Evolutionary conservation across 169 alveolate species (phyloP).

Genomic region (Perkinsus marinus): DNA sequence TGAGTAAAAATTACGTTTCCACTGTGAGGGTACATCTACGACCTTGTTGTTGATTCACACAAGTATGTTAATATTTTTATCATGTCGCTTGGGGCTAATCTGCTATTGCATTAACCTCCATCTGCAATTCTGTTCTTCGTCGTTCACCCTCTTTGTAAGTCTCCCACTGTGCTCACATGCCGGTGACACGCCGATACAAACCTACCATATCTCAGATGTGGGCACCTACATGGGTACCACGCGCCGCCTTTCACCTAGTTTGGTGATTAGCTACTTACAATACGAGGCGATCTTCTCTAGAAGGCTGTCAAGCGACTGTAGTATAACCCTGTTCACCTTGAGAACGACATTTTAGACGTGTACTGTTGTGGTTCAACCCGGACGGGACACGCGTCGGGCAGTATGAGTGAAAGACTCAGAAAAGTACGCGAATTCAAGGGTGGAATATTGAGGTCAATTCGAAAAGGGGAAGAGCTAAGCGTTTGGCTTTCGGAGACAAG

Average conservation of each 20-base stretch:
- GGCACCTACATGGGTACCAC: not conserved
- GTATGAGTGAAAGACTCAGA: not conserved
- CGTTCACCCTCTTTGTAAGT: not conserved
- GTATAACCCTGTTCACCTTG: not conserved
- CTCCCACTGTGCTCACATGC: not conserved
- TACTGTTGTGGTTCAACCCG: not conserved
- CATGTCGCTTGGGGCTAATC: too few relatives aligned
- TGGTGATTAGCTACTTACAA: not conserved
- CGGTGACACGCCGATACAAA: not conserved
- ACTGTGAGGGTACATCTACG: too few relatives aligned
- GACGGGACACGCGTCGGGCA: not conserved
- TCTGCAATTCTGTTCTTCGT: not conserved
- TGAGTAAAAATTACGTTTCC: too few relatives aligned
- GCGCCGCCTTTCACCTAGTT: too few relatives aligned
- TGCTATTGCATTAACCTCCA: too few relatives aligned
- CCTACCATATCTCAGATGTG: not conserved
- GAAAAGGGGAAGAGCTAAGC: not conserved
- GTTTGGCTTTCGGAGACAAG: not conserved
- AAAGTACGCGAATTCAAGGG: not conserved
- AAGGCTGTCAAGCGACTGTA: not conserved
- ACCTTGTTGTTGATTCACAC: too few relatives aligned
- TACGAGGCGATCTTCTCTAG: not conserved
- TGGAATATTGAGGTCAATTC: not conserved
- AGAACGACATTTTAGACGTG: not conserved
- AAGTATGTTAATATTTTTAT: too few relatives aligned